These are phyloP conservation scores for Geotrichum candidum DNA, from an alignment of 1,139 yeast genomes.

Conservation along the genomic window DNA sequence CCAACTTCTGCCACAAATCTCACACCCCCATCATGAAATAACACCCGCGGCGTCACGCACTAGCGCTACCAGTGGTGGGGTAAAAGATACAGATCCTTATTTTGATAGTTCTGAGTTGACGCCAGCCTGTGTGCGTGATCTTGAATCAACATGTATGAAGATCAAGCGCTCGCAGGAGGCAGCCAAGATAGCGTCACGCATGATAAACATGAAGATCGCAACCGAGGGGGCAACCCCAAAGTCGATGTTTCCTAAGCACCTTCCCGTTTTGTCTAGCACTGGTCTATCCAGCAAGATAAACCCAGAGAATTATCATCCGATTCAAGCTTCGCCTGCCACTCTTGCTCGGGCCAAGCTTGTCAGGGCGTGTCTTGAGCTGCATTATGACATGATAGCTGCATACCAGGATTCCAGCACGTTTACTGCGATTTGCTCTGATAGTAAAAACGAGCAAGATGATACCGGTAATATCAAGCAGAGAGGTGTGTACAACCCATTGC, in stretches of 20 bases:
- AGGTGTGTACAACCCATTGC: slow-evolving; percentile 63
- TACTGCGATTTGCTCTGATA: too few species aligned
- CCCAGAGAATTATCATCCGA: background rate
- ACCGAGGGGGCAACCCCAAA: background rate
- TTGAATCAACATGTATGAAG: too few species aligned
- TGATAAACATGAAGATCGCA: slow-evolving; percentile 1
- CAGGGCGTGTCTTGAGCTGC: slow-evolving; percentile 11
- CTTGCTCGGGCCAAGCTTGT: slow-evolving; percentile 8
- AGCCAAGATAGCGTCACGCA: background rate
- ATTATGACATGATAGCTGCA: slow-evolving; percentile 2
- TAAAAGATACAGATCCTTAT: too few species aligned
- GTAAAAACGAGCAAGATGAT: too few species aligned
- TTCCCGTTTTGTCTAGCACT: background rate
- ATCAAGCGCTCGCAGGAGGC: background rate
- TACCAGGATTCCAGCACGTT: slow-evolving; percentile 17
- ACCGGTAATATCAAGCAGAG: too few species aligned
- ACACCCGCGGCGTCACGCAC: too few species aligned
- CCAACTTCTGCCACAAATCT: too few species aligned
- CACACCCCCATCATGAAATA: too few species aligned
- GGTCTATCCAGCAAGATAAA: background rate
- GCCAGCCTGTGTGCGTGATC: too few species aligned
- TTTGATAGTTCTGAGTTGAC: too few species aligned
- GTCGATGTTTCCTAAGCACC: background rate
- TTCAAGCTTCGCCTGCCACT: slow-evolving; percentile 3
- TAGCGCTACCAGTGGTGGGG: too few species aligned